A percentile compares a stretch with the other conserved stretches of the same genome.
phyloP scores from a whole-genome alignment of 1,284 basidiomycete genomes.

The Ceratobasidium sp. region DNA sequence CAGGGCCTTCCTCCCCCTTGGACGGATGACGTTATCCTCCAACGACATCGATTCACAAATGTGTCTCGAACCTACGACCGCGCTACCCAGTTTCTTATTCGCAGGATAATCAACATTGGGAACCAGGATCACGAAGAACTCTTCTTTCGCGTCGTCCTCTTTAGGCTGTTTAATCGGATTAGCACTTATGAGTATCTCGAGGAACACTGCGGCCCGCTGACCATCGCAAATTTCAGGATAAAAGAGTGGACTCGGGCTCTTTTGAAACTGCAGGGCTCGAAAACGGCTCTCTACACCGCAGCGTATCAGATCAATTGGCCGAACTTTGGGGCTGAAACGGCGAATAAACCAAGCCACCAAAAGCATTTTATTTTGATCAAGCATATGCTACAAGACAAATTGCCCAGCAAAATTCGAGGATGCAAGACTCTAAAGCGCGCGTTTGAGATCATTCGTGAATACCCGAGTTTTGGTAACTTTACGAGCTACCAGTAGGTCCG shows the following conservation, averaged over 20 bases:
- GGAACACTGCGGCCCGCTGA: constrained; percentile 64
- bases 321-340: constrained; percentile 59
- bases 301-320: constrained; percentile 75
- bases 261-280: constrained; percentile 56
- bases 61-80: constrained; percentile 72
- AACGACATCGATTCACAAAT: constrained; percentile 69
- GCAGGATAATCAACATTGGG: constrained; percentile 73
- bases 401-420: constrained; percentile 61
- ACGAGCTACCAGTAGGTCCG: constrained; percentile 60
- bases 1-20: constrained; percentile 66
- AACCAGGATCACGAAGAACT: constrained; percentile 67
- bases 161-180: constrained; percentile 71
- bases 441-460: constrained; percentile 67
- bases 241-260: constrained; percentile 65
- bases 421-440: constrained; percentile 67
- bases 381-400: constrained; percentile 64
- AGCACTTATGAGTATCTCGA: constrained; percentile 72
- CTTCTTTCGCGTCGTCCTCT: constrained; percentile 72
- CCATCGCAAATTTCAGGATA: constrained; percentile 65
- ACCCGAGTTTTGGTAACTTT: constrained; percentile 73
- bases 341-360: constrained; percentile 58
- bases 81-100: constrained; percentile 70
- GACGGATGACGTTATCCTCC: constrained; percentile 68
- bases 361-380: constrained; percentile 71
- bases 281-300: constrained; percentile 68